Base-by-base conservation (phyloP, 2,329 filamentous ascomycete genomes). In the Colletotrichum costaricense region DNA sequence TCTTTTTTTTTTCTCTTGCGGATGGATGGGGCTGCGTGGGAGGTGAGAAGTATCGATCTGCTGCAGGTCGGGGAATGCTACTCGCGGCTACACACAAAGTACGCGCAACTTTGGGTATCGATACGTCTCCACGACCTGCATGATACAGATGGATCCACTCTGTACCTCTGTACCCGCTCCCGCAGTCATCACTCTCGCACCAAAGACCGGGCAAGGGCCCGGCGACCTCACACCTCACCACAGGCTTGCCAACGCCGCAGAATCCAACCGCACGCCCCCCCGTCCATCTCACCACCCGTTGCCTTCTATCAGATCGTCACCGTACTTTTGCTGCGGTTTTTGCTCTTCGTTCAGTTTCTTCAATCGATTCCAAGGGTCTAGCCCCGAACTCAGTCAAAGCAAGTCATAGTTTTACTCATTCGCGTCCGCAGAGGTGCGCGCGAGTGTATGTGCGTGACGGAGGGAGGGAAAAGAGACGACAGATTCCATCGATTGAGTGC, bases 221-320 rank as follows among this genome's bases (percentile, higher is more conserved):
- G 59, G 55, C 70, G 46, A 73, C 70, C 67, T 71, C 72, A 74
- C 67, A 74, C 72, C 68, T 74, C 72, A 57, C 57, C 68, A 67
- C 63, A 74, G 72, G 67, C 49, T 63, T 67, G 68, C 63, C 63
- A 66, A 74, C 68, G 69, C 72, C 63, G 67, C 68, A 74, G 57
- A 72, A 72, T 67, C 62, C 72, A 71, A 74, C 72, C 60, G 59
- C 67, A 73, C 56, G 38, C 72, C 62, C 71, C 71, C 71, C 68
- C 62, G 30, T 63, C 68, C 68, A 71, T 72, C 54, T 72, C 70
- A 73, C 70, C 30, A 63, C 59, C 63, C n/a, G 22, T 57, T 55
- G 26, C 35, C 52, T 67, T 67, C 72, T 72, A 74, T 72, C 72
- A 72, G 56, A 72, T 72, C 68, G 57, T 69, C 68, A 57, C 68